Percentiles rank a stretch among this genome's conserved stretches.
Evolutionary conservation across 331 rosid species (phyloP).

Genomic region (Arachis monticola): DNA sequence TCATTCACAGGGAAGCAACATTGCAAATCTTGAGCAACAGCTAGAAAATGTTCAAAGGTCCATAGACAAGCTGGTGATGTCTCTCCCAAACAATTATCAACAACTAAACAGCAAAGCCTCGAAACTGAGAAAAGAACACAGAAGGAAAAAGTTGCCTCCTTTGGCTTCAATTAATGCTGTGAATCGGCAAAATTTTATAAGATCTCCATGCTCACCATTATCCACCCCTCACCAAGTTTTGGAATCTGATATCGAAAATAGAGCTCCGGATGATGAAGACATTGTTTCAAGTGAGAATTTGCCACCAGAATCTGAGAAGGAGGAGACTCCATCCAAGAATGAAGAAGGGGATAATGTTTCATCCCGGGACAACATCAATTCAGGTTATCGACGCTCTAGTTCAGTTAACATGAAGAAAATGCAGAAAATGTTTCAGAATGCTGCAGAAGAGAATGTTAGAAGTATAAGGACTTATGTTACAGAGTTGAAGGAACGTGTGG

Average conservation of each 20-base stretch:
- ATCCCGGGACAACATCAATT: conserved; percentile 71
- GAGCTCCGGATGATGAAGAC: conserved; percentile 68
- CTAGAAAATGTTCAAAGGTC: conserved; percentile 98
- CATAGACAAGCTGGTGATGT: conserved; percentile 96
- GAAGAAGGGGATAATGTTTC: conserved; percentile 88
- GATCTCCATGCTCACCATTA: conserved; percentile 94
- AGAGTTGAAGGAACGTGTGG: conserved; percentile 97
- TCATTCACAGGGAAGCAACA: conserved; percentile 97
- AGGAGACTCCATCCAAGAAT: conserved; percentile 87
- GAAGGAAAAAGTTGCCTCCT: conserved; percentile 80
- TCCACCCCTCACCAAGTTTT: conserved; percentile 74
- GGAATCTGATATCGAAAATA: conserved; percentile 79
- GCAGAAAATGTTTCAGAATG: conserved; percentile 99
- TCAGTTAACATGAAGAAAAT: conserved; percentile 99
- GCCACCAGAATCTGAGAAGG: conserved; percentile 63
- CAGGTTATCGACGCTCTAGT: conserved; percentile 78
- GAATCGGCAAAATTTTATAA: conserved; percentile 71
- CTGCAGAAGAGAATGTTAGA: conserved; percentile 99
- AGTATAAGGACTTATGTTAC: conserved; percentile 95
- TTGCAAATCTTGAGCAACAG: conserved; percentile 94
- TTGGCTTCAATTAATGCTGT: conserved; percentile 68
- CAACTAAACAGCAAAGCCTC: conserved; percentile 56
- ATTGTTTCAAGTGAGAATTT: conserved; percentile 55
- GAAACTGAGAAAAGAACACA: conserved; percentile 70
- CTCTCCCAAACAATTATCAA: conserved; percentile 83